Conservation (phyloP, 345 rosid genomes). For the Cardamine occulta region DNA sequence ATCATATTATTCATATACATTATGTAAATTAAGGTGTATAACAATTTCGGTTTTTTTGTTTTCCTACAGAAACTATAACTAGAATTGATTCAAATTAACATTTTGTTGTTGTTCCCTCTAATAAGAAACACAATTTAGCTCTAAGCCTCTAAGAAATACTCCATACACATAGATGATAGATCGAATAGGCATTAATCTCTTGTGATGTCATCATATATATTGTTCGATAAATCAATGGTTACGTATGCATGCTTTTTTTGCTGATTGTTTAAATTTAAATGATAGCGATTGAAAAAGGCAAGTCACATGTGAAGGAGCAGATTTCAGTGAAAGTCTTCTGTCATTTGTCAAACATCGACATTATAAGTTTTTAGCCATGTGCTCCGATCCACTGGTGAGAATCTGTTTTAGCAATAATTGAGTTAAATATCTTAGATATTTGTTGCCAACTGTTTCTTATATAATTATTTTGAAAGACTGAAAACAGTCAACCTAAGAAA, state of each 20-base stretch:
- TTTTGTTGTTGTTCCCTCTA: not conserved
- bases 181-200: not conserved
- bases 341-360: slow-evolving; percentile 32
- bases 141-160: not conserved
- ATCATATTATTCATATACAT: not conserved
- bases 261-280: not conserved
- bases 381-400: slow-evolving; percentile 12
- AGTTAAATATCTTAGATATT: slow-evolving; percentile 43
- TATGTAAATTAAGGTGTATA: not conserved
- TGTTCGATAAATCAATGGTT: not conserved
- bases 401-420: slow-evolving; percentile 33
- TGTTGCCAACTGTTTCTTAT: not conserved
- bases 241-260: not conserved
- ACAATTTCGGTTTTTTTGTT: not conserved
- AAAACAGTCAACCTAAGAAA: not conserved
- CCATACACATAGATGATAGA: not conserved
- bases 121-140: not conserved
- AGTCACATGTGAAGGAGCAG: slow-evolving; percentile 40
- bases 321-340: slow-evolving; percentile 22
- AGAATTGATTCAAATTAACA: not conserved
- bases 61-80: not conserved
- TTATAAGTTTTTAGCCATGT: slow-evolving; percentile 22
- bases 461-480: not conserved
- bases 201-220: slow-evolving; percentile 21
- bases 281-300: slow-evolving; percentile 23